Evolutionary conservation across 1,139 yeast genomes (phyloP).

Genomic region (Pichia sp.): DNA sequence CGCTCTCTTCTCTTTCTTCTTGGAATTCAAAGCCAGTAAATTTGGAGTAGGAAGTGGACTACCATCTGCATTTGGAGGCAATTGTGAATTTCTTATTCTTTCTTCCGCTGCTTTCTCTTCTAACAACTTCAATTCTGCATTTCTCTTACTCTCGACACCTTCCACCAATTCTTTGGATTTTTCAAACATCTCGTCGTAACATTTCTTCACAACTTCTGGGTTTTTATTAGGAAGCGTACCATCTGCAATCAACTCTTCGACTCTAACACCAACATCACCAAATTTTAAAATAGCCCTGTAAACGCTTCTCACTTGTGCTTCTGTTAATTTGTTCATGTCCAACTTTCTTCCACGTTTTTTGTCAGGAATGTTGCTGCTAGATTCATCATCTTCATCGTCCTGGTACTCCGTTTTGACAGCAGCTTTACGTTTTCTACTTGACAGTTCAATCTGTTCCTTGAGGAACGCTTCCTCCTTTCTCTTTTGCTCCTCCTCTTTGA

Average conservation of each 20-base stretch:
- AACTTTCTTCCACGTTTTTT: constrained; percentile 31
- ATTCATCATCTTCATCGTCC: constrained; percentile 36
- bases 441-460: constrained; percentile 86
- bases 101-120: constrained; percentile 62
- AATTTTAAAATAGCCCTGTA: constrained; percentile 77
- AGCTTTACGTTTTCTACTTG: constrained; percentile 66
- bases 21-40: constrained; percentile 46
- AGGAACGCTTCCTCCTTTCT: constrained; percentile 81
- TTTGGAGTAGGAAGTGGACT: constrained; percentile 37
- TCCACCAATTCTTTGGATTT: constrained; percentile 60
- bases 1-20: constrained; percentile 80
- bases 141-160: constrained; percentile 64
- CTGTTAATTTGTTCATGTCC: constrained; percentile 63
- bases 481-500: constrained; percentile 88
- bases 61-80: constrained; percentile 34
- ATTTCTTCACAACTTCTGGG: constrained; percentile 74
- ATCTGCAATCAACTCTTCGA: constrained; percentile 87
- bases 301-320: constrained; percentile 81
- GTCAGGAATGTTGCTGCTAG: constrained; percentile 38
- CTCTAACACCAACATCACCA: constrained; percentile 77
- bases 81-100: constrained; percentile 36
- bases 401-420: constrained; percentile 55
- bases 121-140: constrained; percentile 50
- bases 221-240: constrained; percentile 85
- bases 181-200: constrained; percentile 66